Base-by-base conservation (phyloP, 352 stramenopile genomes). In the Pythium phragmiticola region DNA sequence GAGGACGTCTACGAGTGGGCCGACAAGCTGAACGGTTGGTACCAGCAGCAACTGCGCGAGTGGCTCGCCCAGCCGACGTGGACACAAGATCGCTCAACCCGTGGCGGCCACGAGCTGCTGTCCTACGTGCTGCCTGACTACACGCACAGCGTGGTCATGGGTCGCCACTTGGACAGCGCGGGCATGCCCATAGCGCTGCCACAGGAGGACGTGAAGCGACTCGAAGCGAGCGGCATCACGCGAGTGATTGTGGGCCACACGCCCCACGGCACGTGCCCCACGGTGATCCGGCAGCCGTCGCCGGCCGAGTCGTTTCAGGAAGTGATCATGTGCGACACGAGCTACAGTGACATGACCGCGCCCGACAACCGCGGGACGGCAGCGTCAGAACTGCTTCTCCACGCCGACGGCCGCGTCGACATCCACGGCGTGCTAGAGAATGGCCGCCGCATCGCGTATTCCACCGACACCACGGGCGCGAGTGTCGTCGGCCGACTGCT, bases 281-380 rank as follows among this genome's bases (percentile, higher is more conserved):
- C 93, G 0, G 78, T 98, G 19, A 78, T 93, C 41, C 87, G 81
- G 46, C 85, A 94, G 41, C 60, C 68, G 11, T 21, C 21, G 50
- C 8, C 41, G 13, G 23, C 8, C 16, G 46, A 46, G 1, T n/a
- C 65, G 45, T 37, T 96, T 41, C 58, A 82, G 62, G 80, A 95
- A 74, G 82, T 97, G 9, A 78, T 97, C 60, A 96, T 95, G 68
- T 95, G 88, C 36, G 93, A 98, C 72, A 98, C 91, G 21, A 98
- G 91, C 49, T 98, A 96, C 66, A 95, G 90, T 45, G 86, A 97
- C 65, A 76, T 82, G 43, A 70, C 48, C 28, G 68, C 72, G 17
- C 43, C 60, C 17, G 88, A 97, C 55, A 96, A 94, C 43, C 83
- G 93, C 5, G 93, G 92, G 8, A 57, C 63, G 8, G 90, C 89